Evolutionary conservation across 768 basidiomycete species (phyloP), one percentile per base, ranked within the genome.

Genomic region (Cubamyces lactineus): DNA sequence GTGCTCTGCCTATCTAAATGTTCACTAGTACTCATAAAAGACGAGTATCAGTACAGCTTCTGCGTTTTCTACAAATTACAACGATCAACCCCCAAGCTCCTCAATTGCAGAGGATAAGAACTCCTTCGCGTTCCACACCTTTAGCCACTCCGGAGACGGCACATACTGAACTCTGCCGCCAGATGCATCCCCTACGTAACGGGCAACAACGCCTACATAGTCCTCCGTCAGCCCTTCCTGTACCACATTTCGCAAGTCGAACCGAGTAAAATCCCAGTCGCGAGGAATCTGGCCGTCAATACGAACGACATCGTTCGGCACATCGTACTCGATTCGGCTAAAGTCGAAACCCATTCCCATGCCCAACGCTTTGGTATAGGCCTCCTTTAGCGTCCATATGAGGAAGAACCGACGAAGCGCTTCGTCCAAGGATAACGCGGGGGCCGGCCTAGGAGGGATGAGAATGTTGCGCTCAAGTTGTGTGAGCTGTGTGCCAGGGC

Each of bases 341-440:
- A 94, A 90, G 67, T 94, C 89, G 70, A 93, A 93, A 1, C 91
- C 88, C 15, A 95, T 82, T 0, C 93, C 93, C 38, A 89, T 71
- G 0, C 94, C 94, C 38, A 94, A 80, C 2, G 92, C 91, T 75
- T 95, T 96, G 6, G 91, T 92, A 72, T 94, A 94, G 3, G 94
- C 92, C 72, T 96, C 93, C 74, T 96, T 96, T 71, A 92, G 75
- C 7, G 94, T 94, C 93, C 93, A 95, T 65, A 92, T 84, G 80
- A 87, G 87, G 69, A 89, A 92, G 72, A 94, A 89, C 16, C 78
- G 76, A 46, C 78, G 76, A n/a, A 90, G 74, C 2, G 80, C 82
- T 62, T 87, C 84, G 8, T 75, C 70, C 28, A 28, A 28, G 28
- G 83, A 73, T 7, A 80, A 69, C 11, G 78, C 76, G 17, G 77